Percentiles rank a stretch among this genome's conserved stretches.
Conservation (phyloP, 306 rosid genomes). For the Malus sieversii region DNA sequence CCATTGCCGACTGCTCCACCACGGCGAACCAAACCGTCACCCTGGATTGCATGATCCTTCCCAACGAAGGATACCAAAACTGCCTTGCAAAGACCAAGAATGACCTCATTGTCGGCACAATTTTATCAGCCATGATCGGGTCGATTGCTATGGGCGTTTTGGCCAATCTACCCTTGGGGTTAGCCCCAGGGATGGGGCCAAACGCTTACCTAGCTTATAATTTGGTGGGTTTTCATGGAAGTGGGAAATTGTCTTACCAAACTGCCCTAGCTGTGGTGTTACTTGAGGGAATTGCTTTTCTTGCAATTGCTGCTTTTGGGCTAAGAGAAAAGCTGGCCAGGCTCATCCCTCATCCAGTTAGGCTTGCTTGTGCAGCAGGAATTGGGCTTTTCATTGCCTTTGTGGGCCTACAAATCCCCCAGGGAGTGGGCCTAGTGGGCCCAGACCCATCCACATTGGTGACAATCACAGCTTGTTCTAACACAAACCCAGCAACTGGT, state of each 20-base stretch:
- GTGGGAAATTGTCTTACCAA: constrained; percentile 51
- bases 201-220: constrained; percentile 76
- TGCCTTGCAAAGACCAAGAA: constrained; percentile 61
- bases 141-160: constrained; percentile 72
- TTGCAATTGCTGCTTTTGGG: constrained; percentile 62
- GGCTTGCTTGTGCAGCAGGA: constrained; percentile 76
- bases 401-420: constrained; percentile 68
- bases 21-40: constrained; percentile 31
- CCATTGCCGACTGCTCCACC: constrained; percentile 50
- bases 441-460: constrained; percentile 62
- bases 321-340: constrained; percentile 71
- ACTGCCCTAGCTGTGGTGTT: constrained; percentile 65
- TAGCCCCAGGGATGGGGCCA: constrained; percentile 95
- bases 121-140: constrained; percentile 59
- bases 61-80: constrained; percentile 55
- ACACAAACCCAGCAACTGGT: constrained; percentile 54
- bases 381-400: constrained; percentile 94
- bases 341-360: constrained; percentile 53
- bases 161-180: constrained; percentile 76
- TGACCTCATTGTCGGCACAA: constrained; percentile 77
- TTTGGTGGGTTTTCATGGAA: constrained; percentile 80
- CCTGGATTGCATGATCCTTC: constrained; percentile 37
- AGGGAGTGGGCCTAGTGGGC: constrained; percentile 80
- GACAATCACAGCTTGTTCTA: constrained; percentile 57
- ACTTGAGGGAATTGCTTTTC: constrained; percentile 58